Base-by-base conservation (phyloP, 176 grass and related monocot genomes). In the Dendrocalamus sinicus region DNA sequence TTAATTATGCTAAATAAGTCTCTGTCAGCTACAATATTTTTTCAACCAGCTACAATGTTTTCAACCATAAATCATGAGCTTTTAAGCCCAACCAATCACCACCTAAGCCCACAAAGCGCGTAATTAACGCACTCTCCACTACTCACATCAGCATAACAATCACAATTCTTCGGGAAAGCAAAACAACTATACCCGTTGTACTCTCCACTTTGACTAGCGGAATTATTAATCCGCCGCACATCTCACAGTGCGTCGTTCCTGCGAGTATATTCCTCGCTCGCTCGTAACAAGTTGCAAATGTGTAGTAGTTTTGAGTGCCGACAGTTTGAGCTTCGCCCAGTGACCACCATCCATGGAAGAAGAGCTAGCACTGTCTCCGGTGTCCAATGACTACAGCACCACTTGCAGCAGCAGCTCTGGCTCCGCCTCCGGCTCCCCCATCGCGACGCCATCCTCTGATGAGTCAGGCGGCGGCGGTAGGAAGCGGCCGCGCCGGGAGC, bases 401-500 rank as follows among this genome's bases (percentile, higher is more conserved):
- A 28, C 68, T 12, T 77, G 57, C 26, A 78, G 84, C 70, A 67
- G 62, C 47, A 1, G 16, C 71, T 44, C 43, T 44, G 12, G 22
- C 40, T 68, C 70, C 10, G 51, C 22, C 7, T 60, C 59, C 37
- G 13, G 35, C 45, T 83, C 79, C 57, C 66, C 75, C 1, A 14
- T 65, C 54, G 17, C 62, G 11, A 76, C 39, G 57, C 16, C 80
- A 0, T 57, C 86, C 5, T 20, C 57, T 9, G 40, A 88, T 10
- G 87, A 83, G 37, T 53, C 63, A 37, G 19, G 70, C 81, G 32
- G 46, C 46, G 26, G 84, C 37, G 84, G 54, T 78, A 67, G 58
- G 70, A 97, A 92, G 88, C 82, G 78, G 67, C 79, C 75, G 78
- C 87, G 90, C 6, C 88, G 75, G 52, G 94, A 94, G 8, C 83